Conservation (phyloP, 2,329 filamentous ascomycete species). For the Penicillium paneum region DNA sequence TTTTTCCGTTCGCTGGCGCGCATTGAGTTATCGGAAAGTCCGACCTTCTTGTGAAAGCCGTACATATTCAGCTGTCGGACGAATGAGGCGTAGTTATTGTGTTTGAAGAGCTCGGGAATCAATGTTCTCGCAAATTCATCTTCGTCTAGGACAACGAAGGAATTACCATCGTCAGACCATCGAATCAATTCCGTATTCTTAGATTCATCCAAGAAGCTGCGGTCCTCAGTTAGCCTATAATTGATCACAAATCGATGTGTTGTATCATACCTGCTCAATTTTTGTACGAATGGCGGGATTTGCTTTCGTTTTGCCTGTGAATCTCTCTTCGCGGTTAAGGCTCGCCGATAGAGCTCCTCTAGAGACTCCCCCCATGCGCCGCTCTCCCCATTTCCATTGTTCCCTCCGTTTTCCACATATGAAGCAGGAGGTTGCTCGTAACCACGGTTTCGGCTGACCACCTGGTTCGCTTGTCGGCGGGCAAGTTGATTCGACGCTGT, state of each 20-base stretch:
- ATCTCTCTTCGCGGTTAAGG: constrained; percentile 78
- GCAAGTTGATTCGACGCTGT: constrained; percentile 42
- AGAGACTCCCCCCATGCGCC: constrained; percentile 61
- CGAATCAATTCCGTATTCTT: constrained; percentile 93
- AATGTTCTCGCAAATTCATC: constrained; percentile 77
- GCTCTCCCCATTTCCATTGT: constrained; percentile 24
- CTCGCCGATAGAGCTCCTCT: constrained; percentile 74
- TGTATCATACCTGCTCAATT: constrained; percentile 78
- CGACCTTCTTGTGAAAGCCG: constrained; percentile 68
- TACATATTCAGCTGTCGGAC: constrained; percentile 69
- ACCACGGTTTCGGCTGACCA: constrained; percentile 37
- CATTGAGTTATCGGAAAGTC: constrained; percentile 95
- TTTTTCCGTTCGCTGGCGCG: constrained; percentile 94
- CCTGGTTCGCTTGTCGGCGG: constrained; percentile 33
- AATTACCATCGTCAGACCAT: constrained; percentile 95
- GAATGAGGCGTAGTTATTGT: constrained; percentile 76
- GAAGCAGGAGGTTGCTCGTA: constrained; percentile 37
- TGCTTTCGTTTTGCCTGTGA: constrained; percentile 87
- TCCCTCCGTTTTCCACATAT: constrained; percentile 29
- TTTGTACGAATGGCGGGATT: constrained; percentile 96
- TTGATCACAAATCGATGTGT: neutral
- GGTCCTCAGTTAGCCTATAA: constrained; percentile 9
- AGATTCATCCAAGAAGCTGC: constrained; percentile 85
- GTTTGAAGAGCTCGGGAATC: constrained; percentile 73
- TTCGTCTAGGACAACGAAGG: constrained; percentile 94